Evolutionary conservation across 805 yeast species (phyloP), one percentile per base, ranked within the genome.

Genomic region (Phaffomyces antillensis): DNA sequence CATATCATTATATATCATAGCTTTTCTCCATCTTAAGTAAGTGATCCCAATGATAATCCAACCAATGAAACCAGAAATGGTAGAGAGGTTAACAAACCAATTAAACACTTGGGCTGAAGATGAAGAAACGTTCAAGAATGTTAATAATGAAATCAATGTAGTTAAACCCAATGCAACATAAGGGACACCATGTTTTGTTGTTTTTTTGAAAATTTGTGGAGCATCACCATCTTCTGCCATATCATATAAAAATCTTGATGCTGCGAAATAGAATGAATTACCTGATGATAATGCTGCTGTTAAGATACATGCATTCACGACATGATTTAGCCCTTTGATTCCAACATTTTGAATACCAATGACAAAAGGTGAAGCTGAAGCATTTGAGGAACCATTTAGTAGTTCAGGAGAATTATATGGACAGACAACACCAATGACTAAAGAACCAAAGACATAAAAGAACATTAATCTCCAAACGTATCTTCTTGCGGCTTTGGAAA

Each of bases 241-340:
- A 37, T 85, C 81, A 61, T 82, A 83, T 30, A 83, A 67, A 36
- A 83, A 78, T 71, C 96, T 75, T 20, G 91, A 76, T 26, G 85
- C 83, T 54, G 83, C 82, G 63, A 83, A 85, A 59, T 86, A 72
- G 65, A 83, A 89, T 2, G 90, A 82, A 65, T 85, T 86, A 36
- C 85, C 82, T 36, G 95, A 91, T 9, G 93, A 84, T 62, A 86
- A 76, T 40, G 87, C 90, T 50, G 87, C 83, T 31, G 86, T 65
- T 59, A 88, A 66, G 52, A 88, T 83, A 62, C 85, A 79, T 4
- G 84, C 91, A 60, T 88, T 88, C 59, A 88, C 71, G 43, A 88
- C 74, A 54, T 83, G 84, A 38, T 89, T 87, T 50, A 87, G 68
- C 0, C 78, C 91, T 17, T 63, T 56, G 51, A 86, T 85, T 36